Evolutionary conservation across 2,329 filamentous ascomycete species (phyloP), one percentile per base, ranked within the genome.

Genomic region (Stachybotrys chlorohalonatus): DNA sequence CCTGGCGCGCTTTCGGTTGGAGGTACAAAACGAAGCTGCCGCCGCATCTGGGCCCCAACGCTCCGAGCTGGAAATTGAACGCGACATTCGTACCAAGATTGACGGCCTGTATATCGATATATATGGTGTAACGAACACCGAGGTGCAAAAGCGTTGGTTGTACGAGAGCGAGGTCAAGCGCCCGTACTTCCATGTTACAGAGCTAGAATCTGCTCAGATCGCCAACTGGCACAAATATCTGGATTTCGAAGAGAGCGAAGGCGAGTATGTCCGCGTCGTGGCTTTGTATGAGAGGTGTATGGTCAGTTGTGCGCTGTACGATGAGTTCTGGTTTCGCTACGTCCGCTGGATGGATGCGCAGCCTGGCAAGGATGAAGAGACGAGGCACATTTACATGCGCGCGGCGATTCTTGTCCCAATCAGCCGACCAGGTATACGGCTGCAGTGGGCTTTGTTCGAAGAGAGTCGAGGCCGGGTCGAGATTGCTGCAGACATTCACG

Each of bases 291-390:
- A 99, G 75, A 86, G 94, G 52, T 97, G 92, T 64, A 73, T 99
- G 53, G 90, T 96, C 42, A 93, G 90, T 0, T 95, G 90, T 64
- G 93, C 94, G 15, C 87, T 95, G 61, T 96, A 99, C 67, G 93
- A 97, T 52, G 93, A 97, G 67, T 95, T 97, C 70, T 99, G 94
- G 94, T 84, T 95, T 64, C 87, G 94, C n/a, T 99, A 96, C 70
- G 90, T 88, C 15, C 81, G 93, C 47, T 99, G 94, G 94, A 95
- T 96, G 89, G 79, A 82, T 56, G 84, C 84, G 0, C 89, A 95
- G 66, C 73, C 83, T 1, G 84, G 79, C 61, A 96, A 95, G 69
- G 85, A 91, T 49, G 90, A 96, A 67, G 92, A 96, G 66, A 86
- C 93, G 6, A 87, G 94, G 55, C 92, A 90, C 69, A 94, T 97